Conservation (phyloP, 352 stramenopile genomes). For the Globisporangium nodosum region DNA sequence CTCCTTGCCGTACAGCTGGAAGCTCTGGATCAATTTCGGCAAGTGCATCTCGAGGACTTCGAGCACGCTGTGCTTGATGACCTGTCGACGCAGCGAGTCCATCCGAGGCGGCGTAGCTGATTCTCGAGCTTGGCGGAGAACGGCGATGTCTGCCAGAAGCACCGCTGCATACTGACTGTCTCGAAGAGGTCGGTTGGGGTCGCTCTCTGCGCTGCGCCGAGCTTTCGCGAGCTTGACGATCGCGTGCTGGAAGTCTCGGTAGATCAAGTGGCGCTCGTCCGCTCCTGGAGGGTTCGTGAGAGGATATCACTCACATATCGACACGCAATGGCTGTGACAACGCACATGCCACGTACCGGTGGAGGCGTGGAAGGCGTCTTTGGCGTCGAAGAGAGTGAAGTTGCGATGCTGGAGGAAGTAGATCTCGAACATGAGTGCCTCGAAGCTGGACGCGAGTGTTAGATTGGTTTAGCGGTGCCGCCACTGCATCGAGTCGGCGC, state of each 20-base stretch:
- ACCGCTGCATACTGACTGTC: slow-evolving; percentile 23
- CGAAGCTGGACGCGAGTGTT: slow-evolving; percentile 17
- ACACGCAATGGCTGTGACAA: background rate
- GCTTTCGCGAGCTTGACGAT: slow-evolving; percentile 30
- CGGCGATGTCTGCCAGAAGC: slow-evolving; percentile 30
- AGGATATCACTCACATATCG: background rate
- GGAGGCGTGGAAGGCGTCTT: slow-evolving; percentile 55
- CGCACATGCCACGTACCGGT: slow-evolving; percentile 17
- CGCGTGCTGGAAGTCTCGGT: slow-evolving; percentile 57
- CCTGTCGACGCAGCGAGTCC: slow-evolving; percentile 41
- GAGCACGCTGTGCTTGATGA: slow-evolving; percentile 37
- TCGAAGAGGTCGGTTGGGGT: background rate
- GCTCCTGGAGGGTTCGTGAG: slow-evolving; percentile 12
- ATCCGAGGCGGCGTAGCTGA: slow-evolving; percentile 12
- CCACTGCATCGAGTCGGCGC: no score
- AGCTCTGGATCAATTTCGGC: slow-evolving; percentile 41
- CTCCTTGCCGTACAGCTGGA: slow-evolving; percentile 48
- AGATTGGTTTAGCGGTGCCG: no score
- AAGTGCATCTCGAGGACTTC: slow-evolving; percentile 45
- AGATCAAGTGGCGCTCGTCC: slow-evolving; percentile 40
- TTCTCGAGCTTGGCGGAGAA: background rate
- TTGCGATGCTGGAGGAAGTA: slow-evolving; percentile 62
- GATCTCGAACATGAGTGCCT: slow-evolving; percentile 31
- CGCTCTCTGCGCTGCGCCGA: background rate
- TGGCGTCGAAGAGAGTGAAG: slow-evolving; percentile 65